phyloP scores from a whole-genome alignment of 345 rosid genomes.

The Iberis pinnata region DNA sequence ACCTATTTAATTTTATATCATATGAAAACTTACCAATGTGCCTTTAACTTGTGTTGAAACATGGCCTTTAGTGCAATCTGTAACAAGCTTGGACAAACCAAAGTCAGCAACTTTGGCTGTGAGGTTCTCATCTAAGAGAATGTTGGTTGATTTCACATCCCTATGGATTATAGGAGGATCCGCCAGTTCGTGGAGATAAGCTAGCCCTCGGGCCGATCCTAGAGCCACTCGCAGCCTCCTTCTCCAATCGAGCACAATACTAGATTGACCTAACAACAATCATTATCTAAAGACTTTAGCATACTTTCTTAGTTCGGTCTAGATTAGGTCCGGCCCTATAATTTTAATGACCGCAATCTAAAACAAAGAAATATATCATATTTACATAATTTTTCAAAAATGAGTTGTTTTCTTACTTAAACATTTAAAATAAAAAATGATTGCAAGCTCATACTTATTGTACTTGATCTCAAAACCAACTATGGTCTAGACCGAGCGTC shows the following conservation, averaged over 20 bases:
- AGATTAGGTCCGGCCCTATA: too few species aligned
- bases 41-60: slow-evolving; percentile 99
- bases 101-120: slow-evolving; percentile 93
- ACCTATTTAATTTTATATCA: too few species aligned
- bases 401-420: too few species aligned
- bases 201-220: slow-evolving; percentile 86
- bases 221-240: slow-evolving; percentile 78
- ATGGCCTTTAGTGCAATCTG: slow-evolving; percentile 87
- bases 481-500: too few species aligned
- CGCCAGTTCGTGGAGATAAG: slow-evolving; percentile 95
- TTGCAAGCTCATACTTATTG: too few species aligned
- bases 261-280: slow-evolving; percentile 49
- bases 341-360: too few species aligned
- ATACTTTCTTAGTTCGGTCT: too few species aligned
- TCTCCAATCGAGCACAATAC: slow-evolving; percentile 74
- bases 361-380: too few species aligned
- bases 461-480: too few species aligned
- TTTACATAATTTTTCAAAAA: too few species aligned
- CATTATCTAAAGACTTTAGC: too few species aligned
- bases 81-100: slow-evolving; percentile 86
- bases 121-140: slow-evolving; percentile 73
- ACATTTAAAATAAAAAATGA: too few species aligned
- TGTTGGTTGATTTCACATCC: slow-evolving; percentile 82
- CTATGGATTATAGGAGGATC: slow-evolving; percentile 95
- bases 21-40: slow-evolving; percentile 53